phyloP scores from a whole-genome alignment of 177 flowering plant species.

The Vitis hybrid region DNA sequence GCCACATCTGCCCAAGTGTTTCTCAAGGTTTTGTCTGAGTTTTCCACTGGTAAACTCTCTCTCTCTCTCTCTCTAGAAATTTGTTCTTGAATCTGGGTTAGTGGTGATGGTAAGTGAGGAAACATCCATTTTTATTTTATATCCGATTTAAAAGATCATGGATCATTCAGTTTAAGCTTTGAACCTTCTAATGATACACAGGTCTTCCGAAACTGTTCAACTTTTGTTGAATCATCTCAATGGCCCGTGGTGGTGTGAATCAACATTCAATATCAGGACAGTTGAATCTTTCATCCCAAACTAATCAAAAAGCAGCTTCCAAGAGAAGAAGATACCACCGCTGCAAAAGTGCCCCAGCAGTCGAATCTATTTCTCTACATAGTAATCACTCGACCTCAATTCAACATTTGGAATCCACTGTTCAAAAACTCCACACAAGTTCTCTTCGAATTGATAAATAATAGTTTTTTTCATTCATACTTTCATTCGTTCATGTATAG shows the following conservation, averaged over 20 bases:
- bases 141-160: no score
- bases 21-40: no score
- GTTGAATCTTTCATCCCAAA: constrained; percentile 18
- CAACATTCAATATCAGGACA: no score
- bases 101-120: no score
- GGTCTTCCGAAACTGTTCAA: not conserved
- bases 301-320: constrained; percentile 3
- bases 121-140: no score
- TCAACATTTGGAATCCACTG: constrained; percentile 28
- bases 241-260: constrained; percentile 15
- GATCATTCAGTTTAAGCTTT: not conserved
- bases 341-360: constrained; percentile 57
- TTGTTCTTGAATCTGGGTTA: no score
- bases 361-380: constrained; percentile 31
- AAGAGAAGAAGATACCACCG: constrained; percentile 51
- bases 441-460: no score
- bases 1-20: no score
- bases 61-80: no score
- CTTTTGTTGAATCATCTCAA: not conserved
- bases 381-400: constrained; percentile 1
- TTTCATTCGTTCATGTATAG: no score
- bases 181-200: not conserved
- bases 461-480: no score
- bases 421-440: constrained; percentile 46
- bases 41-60: no score